phyloP scores from a whole-genome alignment of 768 basidiomycete genomes.

The Rhizopogon roseolus region DNA sequence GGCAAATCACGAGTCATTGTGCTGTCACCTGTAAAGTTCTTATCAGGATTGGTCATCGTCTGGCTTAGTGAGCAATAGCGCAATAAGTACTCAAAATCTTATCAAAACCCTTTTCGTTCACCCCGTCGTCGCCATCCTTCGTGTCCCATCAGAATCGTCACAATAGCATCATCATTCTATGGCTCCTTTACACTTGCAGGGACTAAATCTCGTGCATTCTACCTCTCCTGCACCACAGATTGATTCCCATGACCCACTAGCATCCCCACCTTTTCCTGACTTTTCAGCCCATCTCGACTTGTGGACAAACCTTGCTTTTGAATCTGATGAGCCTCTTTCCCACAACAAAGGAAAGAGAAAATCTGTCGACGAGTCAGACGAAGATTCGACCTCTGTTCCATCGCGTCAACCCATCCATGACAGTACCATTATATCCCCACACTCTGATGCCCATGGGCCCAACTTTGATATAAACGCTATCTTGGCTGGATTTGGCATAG shows the following conservation, averaged over 20 bases:
- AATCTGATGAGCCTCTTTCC: constrained; percentile 58
- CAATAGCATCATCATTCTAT: constrained; percentile 25
- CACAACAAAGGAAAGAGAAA: constrained; percentile 28
- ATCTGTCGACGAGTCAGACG: constrained; percentile 33
- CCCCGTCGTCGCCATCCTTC: neutral
- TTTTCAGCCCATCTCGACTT: constrained; percentile 73
- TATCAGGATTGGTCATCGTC: constrained; percentile 6
- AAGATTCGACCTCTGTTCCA: constrained; percentile 24
- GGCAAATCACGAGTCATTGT: neutral
- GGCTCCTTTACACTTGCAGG: constrained; percentile 64
- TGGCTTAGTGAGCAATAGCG: constrained; percentile 10
- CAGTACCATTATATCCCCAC: constrained; percentile 33
- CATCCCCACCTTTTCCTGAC: constrained; percentile 65
- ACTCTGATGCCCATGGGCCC: constrained; percentile 30
- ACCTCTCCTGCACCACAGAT: constrained; percentile 32
- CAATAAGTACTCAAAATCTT: constrained; percentile 8
- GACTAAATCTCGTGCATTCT: constrained; percentile 76
- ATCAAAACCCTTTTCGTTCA: constrained; percentile 9
- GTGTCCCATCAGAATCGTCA: constrained; percentile 8
- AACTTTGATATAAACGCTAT: constrained; percentile 39
- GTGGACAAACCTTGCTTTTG: constrained; percentile 81
- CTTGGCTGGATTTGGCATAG: constrained; percentile 35
- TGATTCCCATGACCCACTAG: constrained; percentile 53
- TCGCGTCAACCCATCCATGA: constrained; percentile 43
- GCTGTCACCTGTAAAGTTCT: neutral